Evolutionary conservation across 75 land plant genomes (phyloP).

Genomic region (Cunninghamia lanceolata): DNA sequence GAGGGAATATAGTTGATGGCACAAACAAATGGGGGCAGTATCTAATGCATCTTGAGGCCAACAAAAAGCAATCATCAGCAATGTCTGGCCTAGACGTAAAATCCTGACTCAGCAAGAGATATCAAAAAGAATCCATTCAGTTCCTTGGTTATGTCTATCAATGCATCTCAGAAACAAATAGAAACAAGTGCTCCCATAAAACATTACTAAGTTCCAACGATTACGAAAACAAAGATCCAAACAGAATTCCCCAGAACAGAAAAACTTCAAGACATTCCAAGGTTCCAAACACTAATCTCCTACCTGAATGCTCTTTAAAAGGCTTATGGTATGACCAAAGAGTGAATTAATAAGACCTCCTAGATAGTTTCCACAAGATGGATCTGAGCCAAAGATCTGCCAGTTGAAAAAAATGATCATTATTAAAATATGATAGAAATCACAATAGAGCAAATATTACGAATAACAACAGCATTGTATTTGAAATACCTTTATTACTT

Average conservation of each 20-base stretch:
- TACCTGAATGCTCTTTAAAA: slow-evolving; percentile 79
- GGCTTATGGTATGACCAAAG: slow-evolving; percentile 64
- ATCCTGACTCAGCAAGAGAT: slow-evolving; percentile 41
- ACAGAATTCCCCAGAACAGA: not conserved
- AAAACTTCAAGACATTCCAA: not conserved
- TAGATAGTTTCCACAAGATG: slow-evolving; percentile 76
- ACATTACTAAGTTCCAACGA: not conserved
- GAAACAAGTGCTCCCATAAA: not conserved
- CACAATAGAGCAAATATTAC: not conserved
- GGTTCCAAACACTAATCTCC: not conserved
- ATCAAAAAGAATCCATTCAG: not conserved
- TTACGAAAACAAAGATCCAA: not conserved
- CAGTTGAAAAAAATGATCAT: not conserved
- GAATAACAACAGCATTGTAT: not conserved
- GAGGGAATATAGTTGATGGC: slow-evolving; percentile 65
- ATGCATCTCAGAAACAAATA: not conserved
- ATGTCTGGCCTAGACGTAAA: slow-evolving; percentile 92
- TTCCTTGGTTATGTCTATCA: not conserved
- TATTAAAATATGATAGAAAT: not conserved
- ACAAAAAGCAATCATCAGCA: slow-evolving; percentile 95
- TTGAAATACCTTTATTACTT: slow-evolving; percentile 88
- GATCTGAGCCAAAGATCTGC: slow-evolving; percentile 91
- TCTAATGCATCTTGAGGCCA: slow-evolving; percentile 95
- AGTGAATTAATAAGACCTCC: slow-evolving; percentile 66
- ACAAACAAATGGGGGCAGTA: slow-evolving; percentile 93